Percentiles rank a stretch among this genome's conserved stretches.
phyloP scores from a whole-genome alignment of 2,329 filamentous ascomycete genomes.

The Colletotrichum filicis region DNA sequence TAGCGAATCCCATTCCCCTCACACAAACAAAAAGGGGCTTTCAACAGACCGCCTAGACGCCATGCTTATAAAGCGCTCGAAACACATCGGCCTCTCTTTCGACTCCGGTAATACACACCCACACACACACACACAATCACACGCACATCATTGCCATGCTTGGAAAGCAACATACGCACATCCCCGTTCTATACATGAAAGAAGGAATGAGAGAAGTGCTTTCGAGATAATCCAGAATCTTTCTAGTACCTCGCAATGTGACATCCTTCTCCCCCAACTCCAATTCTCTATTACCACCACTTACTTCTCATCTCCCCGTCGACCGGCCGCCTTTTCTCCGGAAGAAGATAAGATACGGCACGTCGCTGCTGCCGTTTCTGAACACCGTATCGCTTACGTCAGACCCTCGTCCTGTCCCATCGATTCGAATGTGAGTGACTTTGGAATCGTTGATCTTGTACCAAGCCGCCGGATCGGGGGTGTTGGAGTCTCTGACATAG shows the following conservation, averaged over 20 bases:
- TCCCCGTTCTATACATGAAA: conserved; percentile 14
- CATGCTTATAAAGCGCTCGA: conserved; percentile 33
- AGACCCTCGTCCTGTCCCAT: conserved; percentile 43
- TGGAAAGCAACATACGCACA: background rate
- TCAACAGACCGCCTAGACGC: conserved; percentile 20
- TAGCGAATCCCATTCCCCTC: conserved; percentile 14
- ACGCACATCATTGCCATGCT: background rate
- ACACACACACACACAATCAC: background rate
- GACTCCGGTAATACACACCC: no score
- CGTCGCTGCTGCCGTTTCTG: conserved; percentile 46
- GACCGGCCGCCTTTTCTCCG: conserved; percentile 47
- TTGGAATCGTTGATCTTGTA: conserved; percentile 59
- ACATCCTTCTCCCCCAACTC: background rate
- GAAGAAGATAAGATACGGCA: conserved; percentile 61
- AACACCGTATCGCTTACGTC: conserved; percentile 53
- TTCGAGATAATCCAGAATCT: conserved; percentile 2
- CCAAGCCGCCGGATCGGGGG: conserved; percentile 57
- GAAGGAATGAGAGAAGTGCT: background rate
- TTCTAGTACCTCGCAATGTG: background rate
- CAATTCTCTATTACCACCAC: conserved; percentile 8
- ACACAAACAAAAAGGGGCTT: conserved; percentile 1
- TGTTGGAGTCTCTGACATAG: conserved; percentile 70
- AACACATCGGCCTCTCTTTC: background rate
- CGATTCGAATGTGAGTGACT: conserved; percentile 55
- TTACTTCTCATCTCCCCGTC: background rate